Evolutionary conservation across 73 alveolate genomes (phyloP), one percentile per base, ranked within the genome.

Genomic region (Paramecium caudatum): DNA sequence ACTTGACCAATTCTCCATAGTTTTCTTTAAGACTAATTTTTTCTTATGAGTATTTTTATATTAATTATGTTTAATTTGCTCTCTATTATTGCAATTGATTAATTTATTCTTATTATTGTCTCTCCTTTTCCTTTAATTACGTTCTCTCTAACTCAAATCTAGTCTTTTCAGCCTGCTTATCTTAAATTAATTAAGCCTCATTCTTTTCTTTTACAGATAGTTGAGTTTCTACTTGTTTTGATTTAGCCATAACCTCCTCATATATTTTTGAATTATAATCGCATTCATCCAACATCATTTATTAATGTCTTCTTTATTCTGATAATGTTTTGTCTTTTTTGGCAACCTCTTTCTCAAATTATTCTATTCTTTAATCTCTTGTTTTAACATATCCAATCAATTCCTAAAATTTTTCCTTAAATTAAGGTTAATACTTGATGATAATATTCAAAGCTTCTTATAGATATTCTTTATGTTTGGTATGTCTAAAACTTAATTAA

Each of bases 181-280:
- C 87, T 9, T 70, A 37, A 10, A 70, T 70, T 70, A 70, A 15
- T 0, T n/a, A 12, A 37, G 87, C 87, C 43, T 70, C 87, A 70
- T 70, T 74, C 19, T 74, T 74, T 25, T 74, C 88, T 23, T 74
- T 74, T 1, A 41, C 16, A 21, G 43, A 27, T 45, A 74, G 43
- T 43, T 74, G 43, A 36, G 19, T 17, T 74, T 74, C 88, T 19
- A 74, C 32, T 10, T 41, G 36, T 25, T 74, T 74, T 21, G 62
- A 74, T 45, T 74, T 39, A 30, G 43, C 62, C 62, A 43, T 41
- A 10, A 37, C 45, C 19, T 74, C 65, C 16, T 70, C 87, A 37
- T 36, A 70, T 0, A 43, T 39, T 70, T 33, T 39, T 37, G 87
- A 25, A 39, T 36, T 70, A 15, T 36, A 39, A 37, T 70, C 87